Conservation (phyloP, 2,329 filamentous ascomycete genomes). For the Sordariomycetes sp. region DNA sequence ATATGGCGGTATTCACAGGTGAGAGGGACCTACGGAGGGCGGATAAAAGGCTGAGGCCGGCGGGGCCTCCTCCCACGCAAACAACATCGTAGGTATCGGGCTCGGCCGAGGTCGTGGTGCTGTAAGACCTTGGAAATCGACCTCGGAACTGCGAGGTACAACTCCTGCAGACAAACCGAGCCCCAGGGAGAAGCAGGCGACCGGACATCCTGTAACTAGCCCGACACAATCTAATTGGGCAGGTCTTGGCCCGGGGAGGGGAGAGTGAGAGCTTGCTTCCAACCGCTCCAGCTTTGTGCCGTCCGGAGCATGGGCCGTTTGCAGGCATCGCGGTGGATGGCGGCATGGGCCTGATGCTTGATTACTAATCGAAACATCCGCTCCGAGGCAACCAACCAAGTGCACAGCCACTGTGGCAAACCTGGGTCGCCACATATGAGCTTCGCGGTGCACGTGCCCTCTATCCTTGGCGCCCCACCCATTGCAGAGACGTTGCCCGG, state of each 20-base stretch:
- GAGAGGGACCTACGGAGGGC: constrained; percentile 53
- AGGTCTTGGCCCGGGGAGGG: background rate
- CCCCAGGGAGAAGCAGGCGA: constrained; percentile 12
- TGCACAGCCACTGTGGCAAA: background rate
- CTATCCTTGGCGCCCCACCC: background rate
- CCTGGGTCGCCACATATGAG: background rate
- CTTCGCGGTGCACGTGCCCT: constrained; percentile 1
- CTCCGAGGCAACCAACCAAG: background rate
- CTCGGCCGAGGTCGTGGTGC: constrained; percentile 21
- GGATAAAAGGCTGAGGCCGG: constrained; percentile 72
- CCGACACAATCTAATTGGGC: background rate
- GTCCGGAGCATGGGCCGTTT: background rate
- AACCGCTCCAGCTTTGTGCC: background rate
- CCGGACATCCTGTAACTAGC: constrained; percentile 6
- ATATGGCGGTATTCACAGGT: background rate
- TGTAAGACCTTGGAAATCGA: constrained; percentile 1
- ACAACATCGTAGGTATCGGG: constrained; percentile 83
- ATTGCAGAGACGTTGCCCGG: background rate
- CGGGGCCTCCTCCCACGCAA: constrained; percentile 81
- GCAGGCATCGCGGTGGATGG: background rate
- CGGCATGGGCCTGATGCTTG: background rate
- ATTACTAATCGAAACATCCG: background rate
- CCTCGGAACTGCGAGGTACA: constrained; percentile 1
- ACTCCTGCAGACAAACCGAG: constrained; percentile 24
- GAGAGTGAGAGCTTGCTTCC: background rate